Evolutionary conservation across 2,329 filamentous ascomycete species (phyloP), one percentile per base, ranked within the genome.

Genomic region (Lomentospora prolificans): DNA sequence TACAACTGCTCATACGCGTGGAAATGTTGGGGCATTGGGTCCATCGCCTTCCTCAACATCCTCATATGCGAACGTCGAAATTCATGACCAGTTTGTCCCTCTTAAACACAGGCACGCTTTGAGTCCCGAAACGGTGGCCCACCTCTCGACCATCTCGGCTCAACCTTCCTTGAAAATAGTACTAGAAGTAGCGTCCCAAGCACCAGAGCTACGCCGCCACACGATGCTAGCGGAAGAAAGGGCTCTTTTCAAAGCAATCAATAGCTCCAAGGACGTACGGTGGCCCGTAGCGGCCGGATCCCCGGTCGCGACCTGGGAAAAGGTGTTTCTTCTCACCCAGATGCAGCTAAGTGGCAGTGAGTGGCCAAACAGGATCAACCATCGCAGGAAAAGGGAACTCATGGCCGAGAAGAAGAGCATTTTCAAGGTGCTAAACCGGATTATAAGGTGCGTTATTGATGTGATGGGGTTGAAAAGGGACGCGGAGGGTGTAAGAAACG

Each of bases 271-370:
- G 5, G 59, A 61, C 0, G 71, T 74, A 1, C 70, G 70, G 2
- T 74, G 73, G 58, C 67, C 64, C 2, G 55, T 75, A 12, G 53
- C 56, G 3, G 41, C 55, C 3, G 53, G 51, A n/a, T 39, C 50
- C 31, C 57, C 57, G 3, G 57, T 55, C 9, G 68, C 67, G 27
- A 53, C 58, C 46, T 79, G 82, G 52, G 88, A 94, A 64, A 95
- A 95, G 64, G 78, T 86, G 1, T 90, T 84, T 9, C 73, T 95
- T 3, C 75, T 94, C 44, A 79, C 90, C 17, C 89, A 95, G 66
- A 76, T 57, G 50, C 25, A 33, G 5, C 41, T 57, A 22, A 52
- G 17, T 27, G 39, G 36, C 3, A 12, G 30, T 17, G 50, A 41
- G 25, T 39, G 36, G 24, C 36, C 31, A 14, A 25, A 19, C 9